Percentiles rank a stretch among this genome's conserved stretches.
Conservation (phyloP, 768 basidiomycete genomes). For the Pleurotus tuoliensis region DNA sequence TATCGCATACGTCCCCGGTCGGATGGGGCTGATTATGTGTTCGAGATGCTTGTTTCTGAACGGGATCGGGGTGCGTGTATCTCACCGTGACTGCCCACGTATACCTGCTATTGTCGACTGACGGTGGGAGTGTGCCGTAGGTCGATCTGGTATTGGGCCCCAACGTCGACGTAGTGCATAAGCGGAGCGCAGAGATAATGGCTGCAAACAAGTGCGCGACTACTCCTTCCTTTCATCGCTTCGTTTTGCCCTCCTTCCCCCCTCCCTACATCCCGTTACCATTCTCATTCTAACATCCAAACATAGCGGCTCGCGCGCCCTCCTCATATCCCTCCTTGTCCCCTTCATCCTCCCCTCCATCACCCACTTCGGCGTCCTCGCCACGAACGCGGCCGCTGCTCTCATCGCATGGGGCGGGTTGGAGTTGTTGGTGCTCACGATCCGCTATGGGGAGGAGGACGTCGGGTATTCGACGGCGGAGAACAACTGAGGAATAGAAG, state of each 20-base stretch:
- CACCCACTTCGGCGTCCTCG: slow-evolving; percentile 36
- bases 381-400: slow-evolving; percentile 36
- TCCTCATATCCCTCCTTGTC: slow-evolving; percentile 29
- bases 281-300: not conserved
- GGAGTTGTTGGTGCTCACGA: slow-evolving; percentile 42
- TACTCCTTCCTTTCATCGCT: not conserved
- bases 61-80: slow-evolving; percentile 52
- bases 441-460: slow-evolving; percentile 42
- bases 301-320: slow-evolving; percentile 25
- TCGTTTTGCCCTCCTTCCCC: slow-evolving; percentile 23
- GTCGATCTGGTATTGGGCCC: slow-evolving; percentile 46
- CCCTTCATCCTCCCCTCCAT: slow-evolving; percentile 39
- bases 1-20: slow-evolving; percentile 32
- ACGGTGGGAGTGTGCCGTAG: slow-evolving; percentile 17
- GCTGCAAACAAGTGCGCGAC: slow-evolving; percentile 34
- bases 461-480: slow-evolving; percentile 36
- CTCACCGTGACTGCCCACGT: not conserved
- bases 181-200: slow-evolving; percentile 44
- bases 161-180: slow-evolving; percentile 43
- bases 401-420: slow-evolving; percentile 39
- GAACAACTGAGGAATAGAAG: not conserved
- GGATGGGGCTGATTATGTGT: slow-evolving; percentile 43
- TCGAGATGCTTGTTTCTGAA: slow-evolving; percentile 60
- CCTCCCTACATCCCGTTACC: slow-evolving; percentile 27
- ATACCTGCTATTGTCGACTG: not conserved